A percentile compares a stretch with the other conserved stretches of the same genome.
phyloP scores from a whole-genome alignment of 495 filamentous ascomycete genomes.

The Glarea lozoyensis region DNA sequence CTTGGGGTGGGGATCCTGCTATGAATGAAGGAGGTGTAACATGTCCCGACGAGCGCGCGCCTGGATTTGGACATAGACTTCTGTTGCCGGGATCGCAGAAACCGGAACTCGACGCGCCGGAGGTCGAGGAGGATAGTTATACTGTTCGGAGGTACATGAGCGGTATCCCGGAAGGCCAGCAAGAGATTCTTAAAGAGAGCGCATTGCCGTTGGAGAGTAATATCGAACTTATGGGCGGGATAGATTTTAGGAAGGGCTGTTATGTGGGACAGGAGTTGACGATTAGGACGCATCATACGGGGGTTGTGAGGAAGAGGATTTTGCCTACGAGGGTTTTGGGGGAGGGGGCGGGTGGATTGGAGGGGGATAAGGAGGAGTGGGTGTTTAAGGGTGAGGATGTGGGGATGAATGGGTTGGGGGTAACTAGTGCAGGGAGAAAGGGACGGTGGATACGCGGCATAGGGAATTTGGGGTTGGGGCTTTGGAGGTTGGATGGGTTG shows the following conservation, averaged over 20 bases:
- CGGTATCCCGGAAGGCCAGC: slow-evolving; percentile 77
- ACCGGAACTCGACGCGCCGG: slow-evolving; percentile 18
- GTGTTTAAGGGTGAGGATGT: slow-evolving; percentile 11
- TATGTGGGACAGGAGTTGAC: slow-evolving; percentile 96
- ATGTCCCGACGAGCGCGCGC: slow-evolving; percentile 55
- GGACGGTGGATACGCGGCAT: slow-evolving; percentile 71
- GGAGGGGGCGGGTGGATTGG: slow-evolving; percentile 27
- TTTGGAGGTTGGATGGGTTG: slow-evolving; percentile 87
- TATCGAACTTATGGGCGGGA: slow-evolving; percentile 69
- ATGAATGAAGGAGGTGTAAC: slow-evolving; percentile 28
- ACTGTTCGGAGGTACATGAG: slow-evolving; percentile 61
- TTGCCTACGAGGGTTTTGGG: slow-evolving; percentile 72
- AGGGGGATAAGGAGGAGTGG: slow-evolving; percentile 37
- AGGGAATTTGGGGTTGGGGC: slow-evolving; percentile 79
- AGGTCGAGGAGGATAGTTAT: slow-evolving; percentile 37
- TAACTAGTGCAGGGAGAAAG: slow-evolving; percentile 51
- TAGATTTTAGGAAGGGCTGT: slow-evolving; percentile 93
- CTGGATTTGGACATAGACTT: slow-evolving; percentile 56
- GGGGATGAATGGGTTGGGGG: slow-evolving; percentile 31
- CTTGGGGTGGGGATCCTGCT: slow-evolving; percentile 46
- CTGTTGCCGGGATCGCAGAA: slow-evolving; percentile 31
- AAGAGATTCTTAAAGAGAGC: slow-evolving; percentile 58
- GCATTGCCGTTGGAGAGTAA: slow-evolving; percentile 78
- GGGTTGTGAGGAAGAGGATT: slow-evolving; percentile 86
- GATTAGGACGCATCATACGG: slow-evolving; percentile 86